A percentile compares a stretch with the other conserved stretches of the same genome.
Evolutionary conservation across 1,139 yeast species (phyloP).

Genomic region (Taphrina betulina): DNA sequence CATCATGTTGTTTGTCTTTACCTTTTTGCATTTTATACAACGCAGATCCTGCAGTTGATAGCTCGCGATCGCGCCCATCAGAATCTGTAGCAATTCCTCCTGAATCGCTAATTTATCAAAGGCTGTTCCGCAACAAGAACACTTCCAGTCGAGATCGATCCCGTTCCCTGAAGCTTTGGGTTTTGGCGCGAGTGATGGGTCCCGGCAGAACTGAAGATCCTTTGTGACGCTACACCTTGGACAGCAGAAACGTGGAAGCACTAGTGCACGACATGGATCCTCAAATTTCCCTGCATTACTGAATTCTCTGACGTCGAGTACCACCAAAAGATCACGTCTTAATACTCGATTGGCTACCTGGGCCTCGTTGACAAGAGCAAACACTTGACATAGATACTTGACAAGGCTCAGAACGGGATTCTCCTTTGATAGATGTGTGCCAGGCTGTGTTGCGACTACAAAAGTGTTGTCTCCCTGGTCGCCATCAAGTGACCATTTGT

Average conservation of each 20-base stretch:
- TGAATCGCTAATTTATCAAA: slow-evolving; percentile 72
- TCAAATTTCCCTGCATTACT: slow-evolving; percentile 70
- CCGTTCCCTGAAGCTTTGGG: slow-evolving; percentile 25
- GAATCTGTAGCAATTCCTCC: slow-evolving; percentile 69
- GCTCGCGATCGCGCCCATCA: slow-evolving; percentile 56
- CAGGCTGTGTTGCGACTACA: slow-evolving; percentile 69
- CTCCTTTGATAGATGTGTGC: slow-evolving; percentile 58
- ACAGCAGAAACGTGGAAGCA: slow-evolving; percentile 48
- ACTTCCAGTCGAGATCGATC: slow-evolving; percentile 52
- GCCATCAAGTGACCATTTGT: slow-evolving; percentile 68
- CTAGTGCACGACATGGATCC: slow-evolving; percentile 72
- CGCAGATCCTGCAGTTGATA: slow-evolving; percentile 77
- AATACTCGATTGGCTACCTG: slow-evolving; percentile 71
- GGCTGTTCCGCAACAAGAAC: slow-evolving; percentile 64
- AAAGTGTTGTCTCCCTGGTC: slow-evolving; percentile 64
- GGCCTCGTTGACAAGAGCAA: slow-evolving; percentile 63
- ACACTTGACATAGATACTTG: slow-evolving; percentile 70
- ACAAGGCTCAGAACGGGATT: slow-evolving; percentile 81
- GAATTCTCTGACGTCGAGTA: slow-evolving; percentile 82
- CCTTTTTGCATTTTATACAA: slow-evolving; percentile 71
- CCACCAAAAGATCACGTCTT: slow-evolving; percentile 67
- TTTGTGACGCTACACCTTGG: slow-evolving; percentile 61
- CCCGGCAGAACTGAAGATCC: slow-evolving; percentile 81
- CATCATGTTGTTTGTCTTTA: slow-evolving; percentile 69
- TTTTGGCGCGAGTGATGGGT: slow-evolving; percentile 46